Base-by-base conservation (phyloP, 345 rosid genomes). In the Gynandropsis gynandra region DNA sequence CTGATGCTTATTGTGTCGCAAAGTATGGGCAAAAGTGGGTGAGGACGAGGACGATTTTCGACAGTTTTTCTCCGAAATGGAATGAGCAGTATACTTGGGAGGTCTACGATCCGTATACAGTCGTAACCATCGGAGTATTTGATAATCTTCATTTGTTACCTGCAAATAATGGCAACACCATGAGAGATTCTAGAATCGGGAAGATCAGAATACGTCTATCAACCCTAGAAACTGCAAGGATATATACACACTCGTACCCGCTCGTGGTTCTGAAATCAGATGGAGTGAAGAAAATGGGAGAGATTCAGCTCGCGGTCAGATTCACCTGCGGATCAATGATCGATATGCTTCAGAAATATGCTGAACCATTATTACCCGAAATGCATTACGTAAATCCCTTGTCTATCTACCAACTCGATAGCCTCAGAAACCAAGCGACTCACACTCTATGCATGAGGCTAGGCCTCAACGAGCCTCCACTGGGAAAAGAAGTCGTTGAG, bases 261-360 rank as follows among this genome's bases (percentile, higher is more conserved):
- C 24, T 50, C 5, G 31, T 50, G 20, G 54, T 33, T 11, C 16
- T 50, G 15, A 35, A 50, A n/a, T 24, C 54, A 14, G 37, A 50
- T 10, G 54, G 54, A 10, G 54, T 50, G 21, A 50, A 50, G 41
- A 50, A 50, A 16, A 50, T 50, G 54, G 54, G 54, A 29, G 54
- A 50, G 36, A 50, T 50, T 33, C 24, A 50, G 12, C 19, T 50
- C 13, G 54, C 40, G 13, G 54, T 50, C 9, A 32, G 54, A 33
- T 50, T 50, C 18, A 50, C 41, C 18, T 32, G 24, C 24, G 12
- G 20, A 32, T 50, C 54, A 1, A 13, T 50, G 41, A 3, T 1
- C 18, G 54, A 50, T 15, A 50, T 50, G 54, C 1, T 50, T 1
- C 54, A 32, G 37, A 37, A 35, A 13, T 50, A 50, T 8, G 16